These are phyloP conservation scores for Trichoderma brevicompactum DNA, from an alignment of 2,329 filamentous ascomycete genomes.

Conservation along the genomic window DNA sequence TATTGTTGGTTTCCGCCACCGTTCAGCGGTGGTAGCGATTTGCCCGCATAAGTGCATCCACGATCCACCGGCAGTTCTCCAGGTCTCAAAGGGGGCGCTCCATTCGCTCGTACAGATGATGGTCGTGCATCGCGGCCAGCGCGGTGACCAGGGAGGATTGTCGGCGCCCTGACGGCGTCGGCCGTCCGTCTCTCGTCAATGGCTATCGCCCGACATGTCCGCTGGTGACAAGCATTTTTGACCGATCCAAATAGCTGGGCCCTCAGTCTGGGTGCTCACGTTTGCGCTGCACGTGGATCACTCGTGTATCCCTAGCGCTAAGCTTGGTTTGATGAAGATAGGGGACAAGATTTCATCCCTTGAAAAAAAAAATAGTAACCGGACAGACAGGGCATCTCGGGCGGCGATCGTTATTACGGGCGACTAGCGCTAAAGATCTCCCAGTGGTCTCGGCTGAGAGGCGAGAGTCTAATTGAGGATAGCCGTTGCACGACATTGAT, in stretches of 20 bases:
- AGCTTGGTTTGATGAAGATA: constrained; percentile 28
- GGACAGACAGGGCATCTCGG: constrained; percentile 24
- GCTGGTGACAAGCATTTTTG: constrained; percentile 19
- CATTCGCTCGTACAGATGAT: constrained; percentile 3
- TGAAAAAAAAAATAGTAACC: constrained; percentile 12
- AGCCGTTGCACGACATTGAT: constrained; percentile 23
- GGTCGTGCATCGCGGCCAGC: constrained; percentile 14
- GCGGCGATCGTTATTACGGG: constrained; percentile 30
- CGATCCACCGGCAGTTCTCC: constrained; percentile 27
- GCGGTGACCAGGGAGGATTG: constrained; percentile 12
- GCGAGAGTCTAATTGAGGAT: constrained; percentile 28
- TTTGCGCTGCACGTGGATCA: constrained; percentile 29
- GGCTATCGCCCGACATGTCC: constrained; percentile 24
- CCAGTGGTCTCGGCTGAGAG: constrained; percentile 25
- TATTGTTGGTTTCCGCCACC: constrained; percentile 18
- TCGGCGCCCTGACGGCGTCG: constrained; percentile 6
- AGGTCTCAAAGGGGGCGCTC: constrained; percentile 23
- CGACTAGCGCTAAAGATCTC: constrained; percentile 26
- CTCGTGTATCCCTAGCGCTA: constrained; percentile 26
- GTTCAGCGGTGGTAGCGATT: constrained; percentile 10
- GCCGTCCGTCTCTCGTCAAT: constrained; percentile 19
- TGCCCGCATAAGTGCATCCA: constrained; percentile 24
- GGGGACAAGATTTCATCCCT: constrained; percentile 22
- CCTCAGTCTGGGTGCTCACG: constrained; percentile 25
- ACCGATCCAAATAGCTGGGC: constrained; percentile 29